Evolutionary conservation across 495 filamentous ascomycete species (phyloP), one percentile per base, ranked within the genome.

Genomic region (Podospora sp.): DNA sequence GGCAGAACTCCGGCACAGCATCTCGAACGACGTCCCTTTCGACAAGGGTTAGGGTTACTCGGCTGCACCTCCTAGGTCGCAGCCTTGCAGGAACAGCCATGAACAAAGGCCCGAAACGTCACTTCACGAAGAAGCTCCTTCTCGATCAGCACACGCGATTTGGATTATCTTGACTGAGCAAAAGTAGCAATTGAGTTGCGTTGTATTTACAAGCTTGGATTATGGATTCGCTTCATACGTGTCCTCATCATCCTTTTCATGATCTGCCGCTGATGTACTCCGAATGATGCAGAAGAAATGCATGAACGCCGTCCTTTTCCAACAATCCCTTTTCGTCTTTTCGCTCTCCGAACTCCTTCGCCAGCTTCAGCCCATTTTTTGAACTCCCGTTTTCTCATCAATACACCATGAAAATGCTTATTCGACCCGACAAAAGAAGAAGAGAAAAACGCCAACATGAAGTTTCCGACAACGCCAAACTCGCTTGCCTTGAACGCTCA

Each of bases 401-500:
- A 14, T 12, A 46, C 22, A 59, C 56, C 56, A 6, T 59, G 33
- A 52, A 61, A 62, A 53, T 29, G 14, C 51, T 52, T 25, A 24
- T 3, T 67, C 56, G 29, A 53, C 16, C 65, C 24, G 21, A 6
- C 60, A 36, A 24, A 35, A 50, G 16, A 33, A 36, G 29, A 29
- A 49, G 12, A 21, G 9, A 21, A 50, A 66, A 61, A 53, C 21
- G 27, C 36, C 64, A 16, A 61, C 24, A 61, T 46, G 29, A 33
- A 33, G 29, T 33, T 33, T 33, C 49, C 49, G 49, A 52, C 9
- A 55, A 55, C 52, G 52, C 52, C 52, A 49, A 29, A 22, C 60
- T 63, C 60, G 60, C 60, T 68, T 65, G 60, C 52, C 61, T 27
- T 68, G 60, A 27, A 57, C 52, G 33, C 22, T 22, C 22, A 46